Base-by-base conservation (phyloP, 2,329 filamentous ascomycete genomes). In the Pseudogymnoascus sp. region DNA sequence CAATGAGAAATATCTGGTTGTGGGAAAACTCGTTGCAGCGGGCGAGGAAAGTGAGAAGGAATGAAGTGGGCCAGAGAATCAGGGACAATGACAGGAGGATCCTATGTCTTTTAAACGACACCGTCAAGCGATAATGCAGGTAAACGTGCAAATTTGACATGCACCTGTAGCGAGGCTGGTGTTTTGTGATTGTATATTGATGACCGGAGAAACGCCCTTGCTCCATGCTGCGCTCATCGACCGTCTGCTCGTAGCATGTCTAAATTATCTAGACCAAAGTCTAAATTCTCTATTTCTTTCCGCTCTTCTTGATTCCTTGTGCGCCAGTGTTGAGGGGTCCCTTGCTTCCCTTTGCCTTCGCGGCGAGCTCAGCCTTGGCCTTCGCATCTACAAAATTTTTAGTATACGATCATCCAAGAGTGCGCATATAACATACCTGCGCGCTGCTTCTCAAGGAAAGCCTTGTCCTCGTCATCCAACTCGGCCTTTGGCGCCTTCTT, bases 251-350 rank as follows among this genome's bases (percentile, higher is more conserved):
- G 39, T 60, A 32, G 58, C 58, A 47, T 60, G 18, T 3, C 14
- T 57, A 6, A 58, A 18, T 54, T 34, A 25, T 60, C 58, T 38
- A 47, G 14, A 8, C 2, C 3, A 34, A 18, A 30, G 16, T 38
- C 30, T 59, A 34, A 50, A n/a, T 61, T 11, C 11, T 43, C 18
- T 9, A 96, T 87, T 97, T 96, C 89, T 97, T 96, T 76, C 91
- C 92, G 64, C 89, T 94, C 85, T 96, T 97, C 87, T 97, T 97
- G 80, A 97, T 96, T 65, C 91, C 91, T 77, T 95, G 90, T 57
- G 81, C 76, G 34, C 91, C 91, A 32, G 85, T 88, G 78, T 91
- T 92, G 73, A 97, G 74, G 37, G 93, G 92, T 2, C 93, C 93
- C 79, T 95, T 96, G 75, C 89, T 89, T 28, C 68, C 69, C 70